phyloP scores from a whole-genome alignment of 495 filamentous ascomycete species.

The Saxophila tyrrhenica region DNA sequence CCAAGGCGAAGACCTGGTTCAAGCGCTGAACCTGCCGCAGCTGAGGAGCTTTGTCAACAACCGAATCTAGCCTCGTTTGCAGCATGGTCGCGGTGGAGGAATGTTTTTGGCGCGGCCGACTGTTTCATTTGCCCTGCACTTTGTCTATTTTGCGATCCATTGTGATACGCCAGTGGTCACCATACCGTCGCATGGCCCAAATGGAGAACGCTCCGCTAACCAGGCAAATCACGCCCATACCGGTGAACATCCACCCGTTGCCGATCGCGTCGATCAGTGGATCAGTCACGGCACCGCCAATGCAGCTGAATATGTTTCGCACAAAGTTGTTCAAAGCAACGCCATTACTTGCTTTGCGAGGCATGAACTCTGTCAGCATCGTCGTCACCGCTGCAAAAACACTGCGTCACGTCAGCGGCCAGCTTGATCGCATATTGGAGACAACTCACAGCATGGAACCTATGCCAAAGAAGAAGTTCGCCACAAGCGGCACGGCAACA shows the following conservation, averaged over 20 bases:
- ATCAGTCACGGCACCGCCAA: constrained; percentile 61
- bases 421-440: no score
- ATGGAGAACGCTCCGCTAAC: constrained; percentile 40
- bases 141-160: constrained; percentile 46
- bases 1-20: constrained; percentile 9
- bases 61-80: constrained; percentile 1
- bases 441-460: constrained; percentile 91
- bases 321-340: constrained; percentile 79
- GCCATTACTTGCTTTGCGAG: constrained; percentile 56
- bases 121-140: neutral
- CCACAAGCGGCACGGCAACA: constrained; percentile 42
- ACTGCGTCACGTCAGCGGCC: no score
- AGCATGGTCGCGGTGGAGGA: no score
- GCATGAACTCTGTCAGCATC: constrained; percentile 67
- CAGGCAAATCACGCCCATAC: constrained; percentile 55
- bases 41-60: constrained; percentile 2
- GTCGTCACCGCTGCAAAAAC: constrained; percentile 19
- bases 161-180: constrained; percentile 52
- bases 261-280: constrained; percentile 75
- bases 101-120: no score
- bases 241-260: constrained; percentile 82
- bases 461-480: constrained; percentile 80
- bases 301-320: constrained; percentile 73
- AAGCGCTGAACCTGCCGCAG: constrained; percentile 8
- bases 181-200: constrained; percentile 53